phyloP scores from a whole-genome alignment of 305 asterid species.

The Fraxinus floribunda region DNA sequence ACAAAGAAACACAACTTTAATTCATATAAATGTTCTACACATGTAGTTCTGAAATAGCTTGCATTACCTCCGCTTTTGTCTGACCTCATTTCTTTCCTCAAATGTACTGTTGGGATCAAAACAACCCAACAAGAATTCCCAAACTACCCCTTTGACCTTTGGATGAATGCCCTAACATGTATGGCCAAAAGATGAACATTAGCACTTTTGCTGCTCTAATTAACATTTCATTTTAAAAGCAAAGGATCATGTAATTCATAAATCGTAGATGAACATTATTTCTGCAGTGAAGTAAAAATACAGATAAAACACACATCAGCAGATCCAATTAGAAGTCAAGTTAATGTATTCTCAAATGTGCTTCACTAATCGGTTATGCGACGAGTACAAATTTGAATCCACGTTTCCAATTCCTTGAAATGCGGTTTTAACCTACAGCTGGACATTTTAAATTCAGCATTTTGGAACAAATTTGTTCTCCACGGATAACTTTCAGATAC shows the following conservation, averaged over 20 bases:
- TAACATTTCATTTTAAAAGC: slow-evolving; percentile 4
- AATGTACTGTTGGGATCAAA: slow-evolving; percentile 79
- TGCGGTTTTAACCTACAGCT: background rate
- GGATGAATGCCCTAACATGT: slow-evolving; percentile 83
- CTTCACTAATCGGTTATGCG: slow-evolving; percentile 12
- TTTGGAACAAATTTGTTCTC: slow-evolving; percentile 9
- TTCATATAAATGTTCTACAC: slow-evolving; percentile 5
- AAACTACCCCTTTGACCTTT: slow-evolving; percentile 81
- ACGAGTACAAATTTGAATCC: slow-evolving; percentile 2
- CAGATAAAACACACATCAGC: slow-evolving; percentile 18
- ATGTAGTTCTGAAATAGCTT: slow-evolving; percentile 22
- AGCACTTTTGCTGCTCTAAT: slow-evolving; percentile 16
- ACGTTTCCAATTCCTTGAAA: background rate
- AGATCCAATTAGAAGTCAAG: slow-evolving; percentile 14
- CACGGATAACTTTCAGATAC: slow-evolving; percentile 1
- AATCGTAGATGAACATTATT: slow-evolving; percentile 8
- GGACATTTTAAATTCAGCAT: background rate
- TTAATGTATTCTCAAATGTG: slow-evolving; percentile 10
- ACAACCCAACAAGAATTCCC: slow-evolving; percentile 97
- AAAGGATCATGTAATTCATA: slow-evolving; percentile 11
- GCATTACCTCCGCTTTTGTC: slow-evolving; percentile 66
- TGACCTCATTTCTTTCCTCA: slow-evolving; percentile 67
- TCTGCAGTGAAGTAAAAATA: background rate
- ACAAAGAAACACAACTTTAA: background rate
- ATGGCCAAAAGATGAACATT: slow-evolving; percentile 25